Base-by-base conservation (phyloP, 345 rosid genomes). In the Aethionema arabicum region DNA sequence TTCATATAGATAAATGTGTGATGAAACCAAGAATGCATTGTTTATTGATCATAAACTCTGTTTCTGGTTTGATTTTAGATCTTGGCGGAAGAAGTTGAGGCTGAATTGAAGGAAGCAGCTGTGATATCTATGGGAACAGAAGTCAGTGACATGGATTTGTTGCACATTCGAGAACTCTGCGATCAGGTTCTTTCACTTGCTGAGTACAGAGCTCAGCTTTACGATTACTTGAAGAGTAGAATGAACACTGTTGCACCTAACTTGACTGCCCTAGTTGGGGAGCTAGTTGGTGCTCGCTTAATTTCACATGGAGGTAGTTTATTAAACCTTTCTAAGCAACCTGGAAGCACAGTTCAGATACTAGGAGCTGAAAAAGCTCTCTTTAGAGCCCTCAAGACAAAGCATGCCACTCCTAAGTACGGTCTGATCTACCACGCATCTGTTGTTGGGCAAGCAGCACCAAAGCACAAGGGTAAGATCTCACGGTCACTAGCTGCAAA, bases 341-440 rank as follows among this genome's bases (percentile, higher is more conserved):
- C 96, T 16, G 96, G 96, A 14, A 86, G 90, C 77, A 84, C 86
- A 0, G 61, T 82, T 66, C 91, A 87, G 78, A 85, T 87, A 42
- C 88, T 85, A 27, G 95, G 88, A 13, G 92, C 95, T 0, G 90
- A 85, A 46, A 87, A 90, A 59, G 95, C 91, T 56, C 86, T 83
- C 27, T 90, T 85, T 68, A 82, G 90, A 72, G 95, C 97, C 31
- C 65, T 87, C 59, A 86, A 90, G 83, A 84, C 93, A 46, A 89
- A 89, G 63, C 97, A 90, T 49, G 83, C 88, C 10, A 83, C 91
- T 52, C 98, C 91, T 11, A 86, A 86, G 69, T 86, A 81, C 11
- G 90, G 96, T n/a, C 82, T 91, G 55, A 80, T 88, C 32, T 86
- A 79, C 65, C 95, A 91, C 46, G 96, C 91, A 11, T 85, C 93